Evolutionary conservation across 2,329 filamentous ascomycete genomes (phyloP), one percentile per base, ranked within the genome.

Genomic region (Rhinocladiella similis): DNA sequence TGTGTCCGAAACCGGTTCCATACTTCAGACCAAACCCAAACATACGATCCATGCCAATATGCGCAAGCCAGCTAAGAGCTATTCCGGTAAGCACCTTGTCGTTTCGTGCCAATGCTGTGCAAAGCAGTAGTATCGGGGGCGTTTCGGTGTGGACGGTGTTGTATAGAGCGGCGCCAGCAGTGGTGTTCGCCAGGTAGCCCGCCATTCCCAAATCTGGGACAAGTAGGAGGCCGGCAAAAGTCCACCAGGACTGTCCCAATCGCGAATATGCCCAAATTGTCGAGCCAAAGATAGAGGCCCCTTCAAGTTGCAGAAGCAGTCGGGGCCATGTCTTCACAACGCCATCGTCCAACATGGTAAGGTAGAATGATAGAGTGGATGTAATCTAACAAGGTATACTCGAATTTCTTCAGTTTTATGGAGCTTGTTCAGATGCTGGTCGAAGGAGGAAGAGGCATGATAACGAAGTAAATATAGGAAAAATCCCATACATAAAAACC

Each of bases 21-120:
- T 60, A 60, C 49, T 60, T 60, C 18, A 57, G 22, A 16, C 57
- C 57, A 50, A 27, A 53, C 14, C 57, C 57, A 29, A 57, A 18
- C 57, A 60, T 60, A 19, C 57, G 57, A 25, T 60, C 57, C 57
- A 60, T 60, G 20, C 57, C 57, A 35, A 60, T 57, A 29, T 62
- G 59, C 6, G 57, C 53, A 6, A 54, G 59, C 59, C 59, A 62
- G 27, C 35, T 50, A 9, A 55, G 39, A 19, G 52, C 51, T 22
- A 49, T 12, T 13, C 56, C 52, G n/a, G 53, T 47, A 38, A 43
- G 14, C 7, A 46, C 19, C 38, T 59, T 59, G 38, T 50, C 41
- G 33, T 53, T 53, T 22, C 56, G 47, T 25, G 52, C 53, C 56
- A 50, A 48, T 13, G n/a, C 56, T 29, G 52, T 18, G 41, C 56